These are phyloP conservation scores for Peronospora destructor DNA, from an alignment of 352 stramenopile genomes.

Conservation along the genomic window DNA sequence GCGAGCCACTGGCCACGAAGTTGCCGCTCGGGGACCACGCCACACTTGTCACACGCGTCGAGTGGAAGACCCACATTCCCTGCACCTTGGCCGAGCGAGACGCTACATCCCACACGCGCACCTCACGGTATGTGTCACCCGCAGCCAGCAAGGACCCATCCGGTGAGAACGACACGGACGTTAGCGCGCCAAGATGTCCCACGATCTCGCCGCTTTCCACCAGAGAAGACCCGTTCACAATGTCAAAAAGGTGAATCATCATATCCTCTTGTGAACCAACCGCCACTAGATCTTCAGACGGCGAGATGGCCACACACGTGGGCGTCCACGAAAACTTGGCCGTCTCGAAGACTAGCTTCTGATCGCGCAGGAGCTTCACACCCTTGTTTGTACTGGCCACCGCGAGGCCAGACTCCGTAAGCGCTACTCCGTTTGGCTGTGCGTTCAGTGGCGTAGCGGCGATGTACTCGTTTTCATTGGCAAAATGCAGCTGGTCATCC, in stretches of 20 bases:
- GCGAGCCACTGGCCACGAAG: constrained; percentile 87
- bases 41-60: constrained; percentile 89
- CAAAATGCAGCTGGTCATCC: constrained; percentile 87
- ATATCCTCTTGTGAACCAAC: constrained; percentile 80
- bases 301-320: constrained; percentile 68
- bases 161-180: constrained; percentile 77
- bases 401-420: constrained; percentile 48
- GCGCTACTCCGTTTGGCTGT: constrained; percentile 61
- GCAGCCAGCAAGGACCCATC: constrained; percentile 79
- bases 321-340: constrained; percentile 72
- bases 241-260: constrained; percentile 83
- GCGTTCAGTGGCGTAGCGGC: constrained; percentile 54
- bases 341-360: constrained; percentile 67
- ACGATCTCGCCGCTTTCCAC: constrained; percentile 58
- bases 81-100: constrained; percentile 82
- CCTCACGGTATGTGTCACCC: constrained; percentile 83
- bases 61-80: constrained; percentile 95
- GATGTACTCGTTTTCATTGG: constrained; percentile 50
- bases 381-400: constrained; percentile 78
- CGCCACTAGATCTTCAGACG: constrained; percentile 60
- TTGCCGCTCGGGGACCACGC: constrained; percentile 90
- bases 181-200: constrained; percentile 70
- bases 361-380: constrained; percentile 69
- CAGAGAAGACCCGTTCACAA: constrained; percentile 54
- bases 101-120: constrained; percentile 86